phyloP scores from a whole-genome alignment of 495 filamentous ascomycete species.

The Trichoderma virens region DNA sequence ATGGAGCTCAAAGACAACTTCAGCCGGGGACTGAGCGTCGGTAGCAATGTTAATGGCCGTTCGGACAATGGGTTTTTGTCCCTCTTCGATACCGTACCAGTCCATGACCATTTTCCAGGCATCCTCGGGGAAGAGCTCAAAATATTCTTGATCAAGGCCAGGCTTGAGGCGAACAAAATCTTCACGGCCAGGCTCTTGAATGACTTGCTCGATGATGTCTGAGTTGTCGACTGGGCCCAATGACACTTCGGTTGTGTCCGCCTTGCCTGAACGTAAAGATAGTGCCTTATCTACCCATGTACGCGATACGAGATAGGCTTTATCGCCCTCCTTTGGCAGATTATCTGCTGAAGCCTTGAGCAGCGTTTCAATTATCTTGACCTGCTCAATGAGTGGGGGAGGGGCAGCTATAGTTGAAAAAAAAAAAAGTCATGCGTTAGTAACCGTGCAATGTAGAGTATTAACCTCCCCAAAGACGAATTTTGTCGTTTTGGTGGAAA shows the following conservation, averaged over 20 bases:
- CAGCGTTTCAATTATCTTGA: conserved; percentile 60
- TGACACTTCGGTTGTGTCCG: conserved; percentile 41
- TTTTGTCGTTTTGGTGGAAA: too few species aligned
- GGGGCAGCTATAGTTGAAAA: not conserved
- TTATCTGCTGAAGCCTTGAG: conserved; percentile 41
- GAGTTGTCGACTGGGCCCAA: conserved; percentile 86
- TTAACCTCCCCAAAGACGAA: not conserved
- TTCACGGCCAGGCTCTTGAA: conserved; percentile 37
- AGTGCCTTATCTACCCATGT: conserved; percentile 72
- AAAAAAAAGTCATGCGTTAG: not conserved
- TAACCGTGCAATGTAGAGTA: not conserved
- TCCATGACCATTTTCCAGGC: conserved; percentile 74
- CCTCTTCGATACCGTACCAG: conserved; percentile 71
- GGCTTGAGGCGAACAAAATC: conserved; percentile 70
- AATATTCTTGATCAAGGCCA: conserved; percentile 62
- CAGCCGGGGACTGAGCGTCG: conserved; percentile 43
- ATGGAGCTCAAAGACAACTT: conserved; percentile 74
- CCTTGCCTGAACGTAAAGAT: conserved; percentile 44
- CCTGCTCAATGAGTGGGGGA: conserved; percentile 67
- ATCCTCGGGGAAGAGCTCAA: conserved; percentile 65
- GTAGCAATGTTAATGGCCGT: conserved; percentile 68
- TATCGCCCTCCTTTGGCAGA: conserved; percentile 56
- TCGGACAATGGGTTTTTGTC: conserved; percentile 65
- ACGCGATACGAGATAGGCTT: conserved; percentile 70
- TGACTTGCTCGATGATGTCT: conserved; percentile 49